A percentile compares a stretch with the other conserved stretches of the same genome.
Evolutionary conservation across 345 rosid species (phyloP).

Genomic region (Alliaria petiolata): DNA sequence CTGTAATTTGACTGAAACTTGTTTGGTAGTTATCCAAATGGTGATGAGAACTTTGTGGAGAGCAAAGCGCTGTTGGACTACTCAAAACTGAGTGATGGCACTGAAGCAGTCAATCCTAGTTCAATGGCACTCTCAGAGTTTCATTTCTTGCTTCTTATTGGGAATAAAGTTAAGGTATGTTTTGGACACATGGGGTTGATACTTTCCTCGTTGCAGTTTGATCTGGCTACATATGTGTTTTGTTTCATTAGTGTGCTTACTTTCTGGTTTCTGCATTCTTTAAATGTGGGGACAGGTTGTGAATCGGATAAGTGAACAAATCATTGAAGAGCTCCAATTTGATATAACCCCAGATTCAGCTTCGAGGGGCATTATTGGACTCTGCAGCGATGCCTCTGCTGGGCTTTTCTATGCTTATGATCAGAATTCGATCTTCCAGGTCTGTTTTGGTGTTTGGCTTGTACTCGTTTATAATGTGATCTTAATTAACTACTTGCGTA

Average conservation of each 20-base stretch:
- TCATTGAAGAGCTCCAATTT: constrained; percentile 96
- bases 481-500: not conserved
- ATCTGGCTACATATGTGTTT: constrained; percentile 3
- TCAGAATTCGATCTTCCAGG: constrained; percentile 95
- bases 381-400: constrained; percentile 97
- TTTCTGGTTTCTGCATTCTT: constrained; percentile 22
- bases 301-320: constrained; percentile 94
- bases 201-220: constrained; percentile 4
- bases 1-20: constrained; percentile 22
- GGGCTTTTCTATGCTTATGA: constrained; percentile 97
- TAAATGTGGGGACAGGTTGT: constrained; percentile 60
- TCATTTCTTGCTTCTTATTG: constrained; percentile 91
- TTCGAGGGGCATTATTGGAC: constrained; percentile 87
- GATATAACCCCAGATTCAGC: constrained; percentile 80
- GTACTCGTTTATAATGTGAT: constrained; percentile 14
- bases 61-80: constrained; percentile 92
- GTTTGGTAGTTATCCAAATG: constrained; percentile 64
- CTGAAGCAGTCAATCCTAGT: constrained; percentile 70
- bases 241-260: constrained; percentile 18
- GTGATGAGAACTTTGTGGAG: constrained; percentile 97
- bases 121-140: constrained; percentile 95
- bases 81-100: constrained; percentile 67
- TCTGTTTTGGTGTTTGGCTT: constrained; percentile 23
- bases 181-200: not conserved
- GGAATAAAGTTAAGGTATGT: constrained; percentile 95